These are phyloP conservation scores for Paecilomyces niveus DNA, from an alignment of 2,329 filamentous ascomycete species.

Conservation along the genomic window DNA sequence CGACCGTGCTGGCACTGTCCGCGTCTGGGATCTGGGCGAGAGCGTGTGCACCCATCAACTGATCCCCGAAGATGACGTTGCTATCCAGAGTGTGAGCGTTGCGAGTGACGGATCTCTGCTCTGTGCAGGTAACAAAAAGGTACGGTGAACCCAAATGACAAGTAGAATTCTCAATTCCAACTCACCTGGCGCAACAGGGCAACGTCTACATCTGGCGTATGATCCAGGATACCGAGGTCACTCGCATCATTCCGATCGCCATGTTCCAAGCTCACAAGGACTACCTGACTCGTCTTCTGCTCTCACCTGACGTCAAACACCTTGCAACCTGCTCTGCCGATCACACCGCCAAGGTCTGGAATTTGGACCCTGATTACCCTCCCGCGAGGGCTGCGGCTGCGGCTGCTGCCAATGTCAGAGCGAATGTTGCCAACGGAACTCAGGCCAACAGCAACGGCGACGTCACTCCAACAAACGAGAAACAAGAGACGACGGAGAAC, in stretches of 20 bases:
- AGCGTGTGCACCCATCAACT: constrained; percentile 96
- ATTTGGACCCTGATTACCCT: constrained; percentile 62
- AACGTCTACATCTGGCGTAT: constrained; percentile 98
- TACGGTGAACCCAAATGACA: constrained; percentile 36
- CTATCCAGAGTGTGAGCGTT: constrained; percentile 89
- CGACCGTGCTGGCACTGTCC: constrained; percentile 83
- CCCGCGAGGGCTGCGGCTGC: constrained; percentile 18
- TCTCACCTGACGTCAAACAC: constrained; percentile 90
- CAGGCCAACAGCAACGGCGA: constrained; percentile 4
- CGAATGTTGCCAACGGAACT: constrained; percentile 3
- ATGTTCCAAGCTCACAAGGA: constrained; percentile 87
- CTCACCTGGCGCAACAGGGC: constrained; percentile 50
- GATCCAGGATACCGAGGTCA: constrained; percentile 72
- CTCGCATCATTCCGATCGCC: constrained; percentile 76
- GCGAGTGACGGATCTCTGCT: constrained; percentile 89
- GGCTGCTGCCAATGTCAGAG: constrained; percentile 13
- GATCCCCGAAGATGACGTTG: constrained; percentile 91
- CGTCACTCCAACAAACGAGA: background rate
- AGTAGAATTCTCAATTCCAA: background rate
- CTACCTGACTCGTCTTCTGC: constrained; percentile 84
- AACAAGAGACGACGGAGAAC: background rate
- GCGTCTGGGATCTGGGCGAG: constrained; percentile 94
- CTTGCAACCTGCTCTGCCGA: constrained; percentile 90
- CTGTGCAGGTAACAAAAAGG: constrained; percentile 85
- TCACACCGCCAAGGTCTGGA: constrained; percentile 95